Percentiles rank a stretch among this genome's conserved stretches.
Conservation (phyloP, 2,329 filamentous ascomycete genomes). For the Proliferodiscus dingleyae region DNA sequence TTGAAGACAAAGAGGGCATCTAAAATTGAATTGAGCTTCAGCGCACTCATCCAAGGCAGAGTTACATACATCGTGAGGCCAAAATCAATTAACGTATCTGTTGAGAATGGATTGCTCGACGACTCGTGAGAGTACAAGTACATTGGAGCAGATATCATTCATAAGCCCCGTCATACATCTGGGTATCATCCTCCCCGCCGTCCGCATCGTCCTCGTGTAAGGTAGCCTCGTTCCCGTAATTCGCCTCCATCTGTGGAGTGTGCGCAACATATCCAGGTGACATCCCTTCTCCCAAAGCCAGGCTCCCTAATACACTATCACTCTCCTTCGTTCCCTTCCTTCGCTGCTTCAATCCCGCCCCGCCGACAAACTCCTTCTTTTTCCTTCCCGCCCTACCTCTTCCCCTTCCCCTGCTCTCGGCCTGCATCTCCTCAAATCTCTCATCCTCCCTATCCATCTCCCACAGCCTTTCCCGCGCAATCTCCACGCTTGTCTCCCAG, state of each 20-base stretch:
- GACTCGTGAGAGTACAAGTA: neutral
- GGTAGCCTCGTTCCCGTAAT: constrained; percentile 2
- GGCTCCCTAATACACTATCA: neutral
- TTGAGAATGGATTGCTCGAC: neutral
- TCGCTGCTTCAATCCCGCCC: constrained; percentile 5
- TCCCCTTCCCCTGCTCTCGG: neutral
- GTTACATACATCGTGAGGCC: too few species aligned
- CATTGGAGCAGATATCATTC: neutral
- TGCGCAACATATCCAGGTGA: neutral
- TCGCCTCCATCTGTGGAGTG: neutral
- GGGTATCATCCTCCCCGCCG: constrained; percentile 13
- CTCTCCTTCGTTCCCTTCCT: neutral
- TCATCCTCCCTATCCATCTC: constrained; percentile 21
- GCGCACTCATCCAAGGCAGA: too few species aligned
- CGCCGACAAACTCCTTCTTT: neutral
- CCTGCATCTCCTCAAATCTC: constrained; percentile 2
- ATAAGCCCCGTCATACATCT: neutral
- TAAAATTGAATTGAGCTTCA: too few species aligned
- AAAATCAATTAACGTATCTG: neutral
- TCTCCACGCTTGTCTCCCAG: neutral
- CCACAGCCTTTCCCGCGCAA: constrained; percentile 14
- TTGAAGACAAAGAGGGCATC: too few species aligned
- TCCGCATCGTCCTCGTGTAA: constrained; percentile 10
- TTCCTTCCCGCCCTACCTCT: constrained; percentile 2
- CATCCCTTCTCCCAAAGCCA: neutral